A percentile compares a stretch with the other conserved stretches of the same genome.
phyloP scores from a whole-genome alignment of 805 yeast genomes.

The Saccharomycopsis synnaedendra region DNA sequence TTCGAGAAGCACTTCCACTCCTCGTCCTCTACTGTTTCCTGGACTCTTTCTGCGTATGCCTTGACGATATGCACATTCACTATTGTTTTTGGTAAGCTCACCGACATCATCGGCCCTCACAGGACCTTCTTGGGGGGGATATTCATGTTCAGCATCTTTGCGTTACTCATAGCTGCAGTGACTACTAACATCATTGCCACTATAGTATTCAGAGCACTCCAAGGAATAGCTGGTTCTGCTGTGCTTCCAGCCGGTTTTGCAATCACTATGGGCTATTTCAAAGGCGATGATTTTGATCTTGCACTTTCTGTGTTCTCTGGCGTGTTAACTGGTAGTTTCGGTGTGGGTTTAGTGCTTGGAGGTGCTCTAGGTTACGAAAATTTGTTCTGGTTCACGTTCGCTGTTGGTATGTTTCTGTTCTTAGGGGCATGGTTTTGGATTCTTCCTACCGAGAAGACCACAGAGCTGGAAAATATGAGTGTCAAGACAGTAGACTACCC shows the following conservation, averaged over 20 bases:
- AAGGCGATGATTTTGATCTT: constrained; percentile 20
- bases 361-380: constrained; percentile 37
- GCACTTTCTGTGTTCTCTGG: constrained; percentile 28
- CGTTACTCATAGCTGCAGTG: neutral
- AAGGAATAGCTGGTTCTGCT: constrained; percentile 33
- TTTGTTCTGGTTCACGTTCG: constrained; percentile 28
- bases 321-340: constrained; percentile 21
- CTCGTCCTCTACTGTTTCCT: constrained; percentile 14
- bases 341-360: constrained; percentile 29
- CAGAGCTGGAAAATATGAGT: constrained; percentile 15
- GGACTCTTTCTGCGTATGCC: constrained; percentile 34
- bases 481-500: constrained; percentile 24
- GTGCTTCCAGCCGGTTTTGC: constrained; percentile 28
- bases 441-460: constrained; percentile 21
- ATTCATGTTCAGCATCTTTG: neutral
- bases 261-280: constrained; percentile 22
- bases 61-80: constrained; percentile 34
- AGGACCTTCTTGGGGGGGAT: neutral
- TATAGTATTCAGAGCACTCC: constrained; percentile 34
- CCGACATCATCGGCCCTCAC: constrained; percentile 23
- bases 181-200: constrained; percentile 22
- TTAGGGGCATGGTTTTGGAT: constrained; percentile 17
- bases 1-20: constrained; percentile 1
- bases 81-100: constrained; percentile 29
- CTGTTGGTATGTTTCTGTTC: constrained; percentile 28